phyloP scores from a whole-genome alignment of 345 rosid species.

The Hibiscus tridactylites region DNA sequence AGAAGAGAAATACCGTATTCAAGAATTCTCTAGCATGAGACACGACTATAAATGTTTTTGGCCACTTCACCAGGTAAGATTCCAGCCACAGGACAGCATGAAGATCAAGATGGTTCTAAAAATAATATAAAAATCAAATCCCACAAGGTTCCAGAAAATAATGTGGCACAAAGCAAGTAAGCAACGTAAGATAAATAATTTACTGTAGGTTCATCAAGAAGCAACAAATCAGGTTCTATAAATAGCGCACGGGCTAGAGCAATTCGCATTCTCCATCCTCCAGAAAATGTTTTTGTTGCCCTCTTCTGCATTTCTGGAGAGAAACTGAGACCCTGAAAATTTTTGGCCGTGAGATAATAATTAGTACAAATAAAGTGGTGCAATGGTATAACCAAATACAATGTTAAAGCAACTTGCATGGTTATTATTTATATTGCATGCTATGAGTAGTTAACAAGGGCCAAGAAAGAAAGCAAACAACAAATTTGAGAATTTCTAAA shows the following conservation, averaged over 20 bases:
- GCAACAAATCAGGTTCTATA: conserved; percentile 89
- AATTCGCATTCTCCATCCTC: conserved; percentile 99
- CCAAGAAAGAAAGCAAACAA: background rate
- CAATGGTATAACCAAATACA: background rate
- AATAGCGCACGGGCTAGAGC: conserved; percentile 95
- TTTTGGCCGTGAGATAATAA: conserved; percentile 5
- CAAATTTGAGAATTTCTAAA: background rate
- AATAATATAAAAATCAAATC: conserved; percentile 8
- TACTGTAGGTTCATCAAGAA: conserved; percentile 98
- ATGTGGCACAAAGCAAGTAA: background rate
- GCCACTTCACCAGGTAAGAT: conserved; percentile 90
- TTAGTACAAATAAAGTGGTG: background rate
- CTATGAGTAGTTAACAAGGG: background rate
- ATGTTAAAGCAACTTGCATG: background rate
- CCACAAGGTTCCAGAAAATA: conserved; percentile 6
- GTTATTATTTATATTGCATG: background rate
- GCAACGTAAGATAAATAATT: conserved; percentile 11
- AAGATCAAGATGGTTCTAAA: conserved; percentile 98
- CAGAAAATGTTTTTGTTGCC: conserved; percentile 84
- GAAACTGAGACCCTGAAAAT: conserved; percentile 93
- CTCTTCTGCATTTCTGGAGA: conserved; percentile 81
- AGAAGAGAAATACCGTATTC: conserved; percentile 59
- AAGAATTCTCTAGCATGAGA: conserved; percentile 98
- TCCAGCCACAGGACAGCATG: conserved; percentile 99
- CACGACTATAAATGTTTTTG: conserved; percentile 92